Percentiles rank a stretch among this genome's conserved stretches.
These are phyloP conservation scores for Saccharomycopsis microspora DNA, from an alignment of 805 yeast species.

Conservation along the genomic window DNA sequence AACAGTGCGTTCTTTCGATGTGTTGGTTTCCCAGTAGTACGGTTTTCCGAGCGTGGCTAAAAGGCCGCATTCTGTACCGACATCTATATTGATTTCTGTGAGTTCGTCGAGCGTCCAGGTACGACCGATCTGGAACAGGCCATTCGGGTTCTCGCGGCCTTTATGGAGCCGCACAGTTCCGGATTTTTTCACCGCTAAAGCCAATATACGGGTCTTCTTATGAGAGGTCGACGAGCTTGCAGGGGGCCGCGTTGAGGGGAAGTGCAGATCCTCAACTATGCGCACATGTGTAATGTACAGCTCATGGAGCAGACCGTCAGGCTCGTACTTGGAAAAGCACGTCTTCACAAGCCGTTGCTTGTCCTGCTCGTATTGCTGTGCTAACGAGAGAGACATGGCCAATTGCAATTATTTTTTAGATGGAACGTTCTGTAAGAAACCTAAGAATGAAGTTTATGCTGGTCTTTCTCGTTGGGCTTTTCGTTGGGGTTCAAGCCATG, in stretches of 20 bases:
- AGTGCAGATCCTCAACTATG: slow-evolving; percentile 62
- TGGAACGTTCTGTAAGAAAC: no score
- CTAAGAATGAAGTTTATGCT: no score
- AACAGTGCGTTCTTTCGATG: slow-evolving; percentile 45
- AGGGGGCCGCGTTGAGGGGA: slow-evolving; percentile 63
- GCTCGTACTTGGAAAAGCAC: slow-evolving; percentile 37
- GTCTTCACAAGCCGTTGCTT: slow-evolving; percentile 34
- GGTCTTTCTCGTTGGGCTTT: no score
- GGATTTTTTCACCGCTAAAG: slow-evolving; percentile 46
- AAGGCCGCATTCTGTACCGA: slow-evolving; percentile 43
- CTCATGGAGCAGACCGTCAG: slow-evolving; percentile 33
- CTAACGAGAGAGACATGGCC: slow-evolving; percentile 23
- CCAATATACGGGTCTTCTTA: slow-evolving; percentile 51
- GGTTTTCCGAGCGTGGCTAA: slow-evolving; percentile 54
- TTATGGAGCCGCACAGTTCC: slow-evolving; percentile 72
- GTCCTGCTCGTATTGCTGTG: slow-evolving; percentile 48
- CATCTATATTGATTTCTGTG: slow-evolving; percentile 41
- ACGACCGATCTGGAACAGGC: slow-evolving; percentile 78
- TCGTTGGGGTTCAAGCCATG: no score
- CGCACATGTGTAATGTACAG: slow-evolving; percentile 68
- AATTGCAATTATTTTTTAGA: neutral
- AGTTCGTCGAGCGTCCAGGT: slow-evolving; percentile 82
- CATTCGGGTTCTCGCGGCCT: slow-evolving; percentile 70
- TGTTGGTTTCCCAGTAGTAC: slow-evolving; percentile 72
- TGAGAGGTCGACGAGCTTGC: slow-evolving; percentile 30